Conservation (phyloP, 495 filamentous ascomycete species). For the Trichoderma erinaceum region DNA sequence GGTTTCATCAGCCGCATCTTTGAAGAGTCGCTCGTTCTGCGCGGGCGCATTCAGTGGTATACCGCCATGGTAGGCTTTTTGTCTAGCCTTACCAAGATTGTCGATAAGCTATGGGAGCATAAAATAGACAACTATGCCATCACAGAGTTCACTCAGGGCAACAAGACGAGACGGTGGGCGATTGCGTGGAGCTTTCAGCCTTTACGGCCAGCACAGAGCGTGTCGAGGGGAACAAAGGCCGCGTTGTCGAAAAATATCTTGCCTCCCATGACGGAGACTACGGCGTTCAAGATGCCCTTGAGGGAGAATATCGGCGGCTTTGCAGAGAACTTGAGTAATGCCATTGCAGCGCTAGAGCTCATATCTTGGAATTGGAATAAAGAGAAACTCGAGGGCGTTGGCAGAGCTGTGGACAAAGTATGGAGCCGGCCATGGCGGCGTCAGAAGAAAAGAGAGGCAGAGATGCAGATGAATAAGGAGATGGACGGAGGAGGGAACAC, state of each 20-base stretch:
- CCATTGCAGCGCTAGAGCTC: conserved; percentile 53
- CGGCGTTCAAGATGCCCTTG: conserved; percentile 17
- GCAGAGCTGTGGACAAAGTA: conserved; percentile 37
- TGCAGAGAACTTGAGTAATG: conserved; percentile 19
- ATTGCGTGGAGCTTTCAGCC: conserved; percentile 79
- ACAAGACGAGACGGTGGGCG: conserved; percentile 77
- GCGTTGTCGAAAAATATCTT: conserved; percentile 52
- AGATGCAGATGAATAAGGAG: not conserved
- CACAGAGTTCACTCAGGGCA: conserved; percentile 72
- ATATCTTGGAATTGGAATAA: conserved; percentile 39
- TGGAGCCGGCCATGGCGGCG: conserved; percentile 48
- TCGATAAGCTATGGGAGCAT: conserved; percentile 53
- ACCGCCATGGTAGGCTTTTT: conserved; percentile 87
- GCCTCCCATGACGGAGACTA: conserved; percentile 49
- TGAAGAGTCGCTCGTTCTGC: conserved; percentile 58
- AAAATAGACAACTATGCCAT: conserved; percentile 75
- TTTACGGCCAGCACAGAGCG: conserved; percentile 54
- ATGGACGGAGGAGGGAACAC: conserved; percentile 34
- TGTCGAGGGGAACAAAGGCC: conserved; percentile 50
- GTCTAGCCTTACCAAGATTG: conserved; percentile 57
- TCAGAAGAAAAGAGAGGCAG: conserved; percentile 21
- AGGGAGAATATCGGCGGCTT: conserved; percentile 19
- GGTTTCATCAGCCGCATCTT: conserved; percentile 72
- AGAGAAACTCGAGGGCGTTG: conserved; percentile 27
- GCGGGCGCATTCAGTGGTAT: conserved; percentile 70